phyloP scores from a whole-genome alignment of 208 protist species.

The Crithidia sp. region DNA sequence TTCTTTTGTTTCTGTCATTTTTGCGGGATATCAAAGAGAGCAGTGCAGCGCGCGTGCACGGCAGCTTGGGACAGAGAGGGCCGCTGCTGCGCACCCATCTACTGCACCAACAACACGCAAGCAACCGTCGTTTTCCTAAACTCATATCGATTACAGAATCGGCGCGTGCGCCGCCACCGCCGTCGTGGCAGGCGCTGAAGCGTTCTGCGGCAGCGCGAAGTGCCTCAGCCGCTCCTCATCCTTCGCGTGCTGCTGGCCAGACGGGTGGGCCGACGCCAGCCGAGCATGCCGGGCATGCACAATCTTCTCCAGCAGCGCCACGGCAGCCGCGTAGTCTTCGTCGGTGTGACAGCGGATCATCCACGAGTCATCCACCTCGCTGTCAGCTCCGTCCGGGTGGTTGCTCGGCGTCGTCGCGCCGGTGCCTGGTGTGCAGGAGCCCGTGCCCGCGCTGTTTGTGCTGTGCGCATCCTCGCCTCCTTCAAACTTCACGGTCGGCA shows the following conservation, averaged over 20 bases:
- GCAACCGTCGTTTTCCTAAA: no score
- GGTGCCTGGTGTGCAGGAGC: neutral
- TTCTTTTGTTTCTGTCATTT: no score
- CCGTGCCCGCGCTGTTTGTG: neutral
- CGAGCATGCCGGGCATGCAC: neutral
- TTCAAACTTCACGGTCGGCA: neutral
- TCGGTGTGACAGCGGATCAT: neutral
- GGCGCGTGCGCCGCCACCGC: no score
- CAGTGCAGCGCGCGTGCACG: no score
- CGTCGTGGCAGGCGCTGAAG: no score
- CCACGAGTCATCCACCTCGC: constrained; percentile 4
- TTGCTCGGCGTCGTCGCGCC: neutral
- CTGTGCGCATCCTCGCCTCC: neutral
- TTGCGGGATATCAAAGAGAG: no score
- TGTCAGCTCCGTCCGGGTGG: neutral
- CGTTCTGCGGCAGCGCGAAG: no score
- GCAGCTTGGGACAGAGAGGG: no score
- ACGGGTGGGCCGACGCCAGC: no score
- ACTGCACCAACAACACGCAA: no score
- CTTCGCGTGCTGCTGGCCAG: neutral
- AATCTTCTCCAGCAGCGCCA: neutral
- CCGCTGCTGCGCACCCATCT: no score
- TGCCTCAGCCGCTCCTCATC: neutral
- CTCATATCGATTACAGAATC: no score
- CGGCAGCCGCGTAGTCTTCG: neutral